Percentiles rank a stretch among this genome's conserved stretches.
These are phyloP conservation scores for Penicillium canariense DNA, from an alignment of 495 filamentous ascomycete genomes.

Conservation along the genomic window DNA sequence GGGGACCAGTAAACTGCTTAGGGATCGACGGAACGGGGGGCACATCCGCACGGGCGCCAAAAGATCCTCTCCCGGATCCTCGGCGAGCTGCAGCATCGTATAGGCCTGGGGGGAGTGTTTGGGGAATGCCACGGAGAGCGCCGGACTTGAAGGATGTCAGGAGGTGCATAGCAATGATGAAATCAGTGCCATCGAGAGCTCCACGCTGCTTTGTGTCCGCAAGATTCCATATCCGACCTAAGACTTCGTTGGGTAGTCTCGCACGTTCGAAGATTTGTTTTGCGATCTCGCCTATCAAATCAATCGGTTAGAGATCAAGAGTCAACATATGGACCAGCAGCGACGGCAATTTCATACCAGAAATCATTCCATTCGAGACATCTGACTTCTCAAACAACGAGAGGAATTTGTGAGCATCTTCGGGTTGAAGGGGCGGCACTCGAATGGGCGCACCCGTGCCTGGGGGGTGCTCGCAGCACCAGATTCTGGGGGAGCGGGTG, in stretches of 20 bases:
- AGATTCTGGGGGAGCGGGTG: constrained; percentile 41
- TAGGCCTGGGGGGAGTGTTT: constrained; percentile 75
- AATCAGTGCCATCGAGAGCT: constrained; percentile 83
- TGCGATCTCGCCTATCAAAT: constrained; percentile 64
- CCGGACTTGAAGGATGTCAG: constrained; percentile 87
- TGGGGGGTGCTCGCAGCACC: constrained; percentile 59
- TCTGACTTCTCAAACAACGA: constrained; percentile 84
- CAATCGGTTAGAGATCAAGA: background rate
- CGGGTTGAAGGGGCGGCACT: constrained; percentile 84
- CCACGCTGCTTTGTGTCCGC: constrained; percentile 91
- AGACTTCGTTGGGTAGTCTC: constrained; percentile 80
- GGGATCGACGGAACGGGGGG: constrained; percentile 60
- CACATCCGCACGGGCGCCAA: constrained; percentile 44
- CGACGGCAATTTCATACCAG: constrained; percentile 21
- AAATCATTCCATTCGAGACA: constrained; percentile 74
- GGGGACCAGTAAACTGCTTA: constrained; percentile 68
- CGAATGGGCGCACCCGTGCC: constrained; percentile 70
- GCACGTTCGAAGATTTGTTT: constrained; percentile 95
- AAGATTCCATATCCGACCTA: constrained; percentile 92
- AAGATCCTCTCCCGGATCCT: constrained; percentile 47
- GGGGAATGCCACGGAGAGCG: constrained; percentile 73
- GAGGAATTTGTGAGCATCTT: constrained; percentile 85
- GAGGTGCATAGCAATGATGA: constrained; percentile 98
- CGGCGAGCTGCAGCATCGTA: constrained; percentile 89
- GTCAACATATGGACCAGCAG: no score